phyloP scores from a whole-genome alignment of 495 filamentous ascomycete genomes.

The Lepraria neglecta region DNA sequence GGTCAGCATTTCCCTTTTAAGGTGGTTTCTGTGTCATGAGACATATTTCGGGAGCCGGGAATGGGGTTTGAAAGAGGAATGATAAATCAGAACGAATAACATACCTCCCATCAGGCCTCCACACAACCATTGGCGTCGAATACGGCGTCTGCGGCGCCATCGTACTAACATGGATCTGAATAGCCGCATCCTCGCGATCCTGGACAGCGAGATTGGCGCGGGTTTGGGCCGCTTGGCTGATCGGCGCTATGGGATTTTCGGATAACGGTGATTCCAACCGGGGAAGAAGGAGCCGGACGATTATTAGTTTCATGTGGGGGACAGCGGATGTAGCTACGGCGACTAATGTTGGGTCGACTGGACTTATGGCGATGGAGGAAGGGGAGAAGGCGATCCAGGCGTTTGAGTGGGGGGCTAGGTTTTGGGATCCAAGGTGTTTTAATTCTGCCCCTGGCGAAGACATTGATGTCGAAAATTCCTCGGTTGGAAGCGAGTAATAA shows the following conservation, averaged over 20 bases:
- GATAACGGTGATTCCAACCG: neutral
- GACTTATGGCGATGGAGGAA: slow-evolving; percentile 50
- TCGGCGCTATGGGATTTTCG: slow-evolving; percentile 10
- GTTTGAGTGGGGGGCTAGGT: slow-evolving; percentile 58
- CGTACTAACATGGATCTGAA: slow-evolving; percentile 53
- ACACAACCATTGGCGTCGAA: slow-evolving; percentile 57
- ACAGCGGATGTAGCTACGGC: slow-evolving; percentile 57
- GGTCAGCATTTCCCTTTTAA: too few species aligned
- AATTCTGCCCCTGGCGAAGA: slow-evolving; percentile 27
- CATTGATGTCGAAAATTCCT: neutral
- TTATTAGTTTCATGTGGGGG: slow-evolving; percentile 61
- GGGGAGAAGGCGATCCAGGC: slow-evolving; percentile 61
- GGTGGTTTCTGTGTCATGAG: too few species aligned
- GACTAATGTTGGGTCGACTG: slow-evolving; percentile 47
- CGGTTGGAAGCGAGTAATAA: slow-evolving; percentile 46
- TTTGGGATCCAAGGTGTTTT: slow-evolving; percentile 48
- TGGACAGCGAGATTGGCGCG: slow-evolving; percentile 43
- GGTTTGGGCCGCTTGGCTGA: slow-evolving; percentile 47
- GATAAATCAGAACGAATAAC: too few species aligned
- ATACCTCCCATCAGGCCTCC: slow-evolving; percentile 52
- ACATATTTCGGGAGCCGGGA: too few species aligned
- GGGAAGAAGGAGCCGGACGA: slow-evolving; percentile 48
- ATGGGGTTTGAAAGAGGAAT: too few species aligned
- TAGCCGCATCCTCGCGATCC: slow-evolving; percentile 55
- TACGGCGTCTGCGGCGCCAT: slow-evolving; percentile 63